Conservation (phyloP, 352 stramenopile genomes). For the Phytopythium boreale region DNA sequence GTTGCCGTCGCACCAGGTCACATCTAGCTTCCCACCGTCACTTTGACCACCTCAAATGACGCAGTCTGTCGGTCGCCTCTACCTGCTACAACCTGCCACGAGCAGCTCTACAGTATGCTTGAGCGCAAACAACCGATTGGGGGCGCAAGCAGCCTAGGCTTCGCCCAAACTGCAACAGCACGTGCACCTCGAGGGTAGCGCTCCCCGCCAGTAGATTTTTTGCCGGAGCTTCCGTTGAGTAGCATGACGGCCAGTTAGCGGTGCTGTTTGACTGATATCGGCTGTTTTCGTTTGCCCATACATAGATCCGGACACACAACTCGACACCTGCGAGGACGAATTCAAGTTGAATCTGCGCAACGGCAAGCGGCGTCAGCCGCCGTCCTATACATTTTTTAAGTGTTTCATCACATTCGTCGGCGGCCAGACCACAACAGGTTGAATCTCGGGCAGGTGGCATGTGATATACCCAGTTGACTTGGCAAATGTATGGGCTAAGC, state of each 20-base stretch:
- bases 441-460: constrained; percentile 5
- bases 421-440: constrained; percentile 1
- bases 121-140: too few species aligned
- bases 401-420: neutral
- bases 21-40: neutral
- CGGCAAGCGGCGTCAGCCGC: too few species aligned
- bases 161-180: neutral
- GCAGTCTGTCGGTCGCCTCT: too few species aligned
- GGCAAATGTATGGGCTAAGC: neutral
- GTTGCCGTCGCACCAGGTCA: neutral
- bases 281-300: neutral
- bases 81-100: too few species aligned
- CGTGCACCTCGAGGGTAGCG: too few species aligned
- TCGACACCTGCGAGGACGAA: neutral
- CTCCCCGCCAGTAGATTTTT: neutral
- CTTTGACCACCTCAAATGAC: neutral
- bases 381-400: neutral
- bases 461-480: constrained; percentile 9
- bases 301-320: neutral
- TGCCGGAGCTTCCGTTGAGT: neutral
- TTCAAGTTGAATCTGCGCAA: constrained; percentile 8
- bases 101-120: too few species aligned
- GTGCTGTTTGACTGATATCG: too few species aligned
- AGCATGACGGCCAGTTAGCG: too few species aligned
- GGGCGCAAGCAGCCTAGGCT: neutral